Conservation (phyloP, 2,329 filamentous ascomycete species). For the Cadophora gregata region DNA sequence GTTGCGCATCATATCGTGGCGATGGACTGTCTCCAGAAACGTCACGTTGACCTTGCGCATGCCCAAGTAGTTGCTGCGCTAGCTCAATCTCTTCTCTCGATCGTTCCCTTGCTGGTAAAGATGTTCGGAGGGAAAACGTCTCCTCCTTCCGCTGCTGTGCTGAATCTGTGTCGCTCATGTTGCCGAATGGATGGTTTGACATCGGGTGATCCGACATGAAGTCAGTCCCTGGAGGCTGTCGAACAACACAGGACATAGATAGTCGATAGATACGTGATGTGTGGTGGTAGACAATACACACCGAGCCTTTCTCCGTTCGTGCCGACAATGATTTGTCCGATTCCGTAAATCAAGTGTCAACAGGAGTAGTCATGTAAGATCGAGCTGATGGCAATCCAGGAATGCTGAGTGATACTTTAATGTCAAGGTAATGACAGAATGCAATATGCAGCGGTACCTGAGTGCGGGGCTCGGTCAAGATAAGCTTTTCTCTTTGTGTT, state of each 20-base stretch:
- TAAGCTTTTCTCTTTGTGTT: constrained; percentile 16
- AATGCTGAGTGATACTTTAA: neutral
- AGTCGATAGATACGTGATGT: neutral
- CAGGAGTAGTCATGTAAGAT: neutral
- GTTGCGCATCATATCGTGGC: constrained; percentile 29
- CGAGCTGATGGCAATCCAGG: neutral
- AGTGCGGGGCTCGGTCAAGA: neutral
- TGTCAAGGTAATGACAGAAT: constrained; percentile 19
- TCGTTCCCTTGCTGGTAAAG: constrained; percentile 33
- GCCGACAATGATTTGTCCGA: neutral
- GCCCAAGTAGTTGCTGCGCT: constrained; percentile 36
- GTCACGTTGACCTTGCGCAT: constrained; percentile 32
- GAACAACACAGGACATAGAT: constrained; percentile 40
- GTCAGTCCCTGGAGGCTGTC: constrained; percentile 35
- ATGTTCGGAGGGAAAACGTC: constrained; percentile 32
- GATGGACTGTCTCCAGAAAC: constrained; percentile 27
- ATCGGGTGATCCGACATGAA: constrained; percentile 41
- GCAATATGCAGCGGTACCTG: neutral
- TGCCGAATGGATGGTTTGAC: constrained; percentile 15
- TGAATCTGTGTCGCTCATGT: constrained; percentile 36
- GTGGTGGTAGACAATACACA: neutral
- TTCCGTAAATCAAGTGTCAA: neutral
- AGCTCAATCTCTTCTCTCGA: constrained; percentile 39
- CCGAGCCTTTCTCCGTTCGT: too few relatives aligned
- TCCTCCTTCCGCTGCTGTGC: constrained; percentile 33